A percentile compares a stretch with the other conserved stretches of the same genome.
Evolutionary conservation across 2,329 filamentous ascomycete genomes (phyloP).

Genomic region (Fusarium tricinctum): DNA sequence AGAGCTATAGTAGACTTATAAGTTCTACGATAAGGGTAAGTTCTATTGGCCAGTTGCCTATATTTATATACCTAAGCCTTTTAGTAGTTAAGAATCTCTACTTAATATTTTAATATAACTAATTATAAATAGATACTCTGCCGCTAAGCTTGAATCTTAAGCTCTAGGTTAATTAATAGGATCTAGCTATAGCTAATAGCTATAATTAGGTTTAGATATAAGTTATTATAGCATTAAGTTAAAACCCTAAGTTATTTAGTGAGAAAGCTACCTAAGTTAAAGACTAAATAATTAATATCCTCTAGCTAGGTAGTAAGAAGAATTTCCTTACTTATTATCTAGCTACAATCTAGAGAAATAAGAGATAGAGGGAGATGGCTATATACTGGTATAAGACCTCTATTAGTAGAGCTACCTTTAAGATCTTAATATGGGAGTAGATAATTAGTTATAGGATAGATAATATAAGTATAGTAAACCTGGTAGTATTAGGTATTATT

Average conservation of each 20-base stretch:
- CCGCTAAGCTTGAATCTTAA: constrained; percentile 24
- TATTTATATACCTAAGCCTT: not conserved
- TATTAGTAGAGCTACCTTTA: not conserved
- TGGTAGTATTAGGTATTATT: not conserved
- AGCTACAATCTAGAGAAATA: constrained; percentile 7
- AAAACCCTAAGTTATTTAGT: constrained; percentile 8
- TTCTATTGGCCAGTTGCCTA: not conserved
- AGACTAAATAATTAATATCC: constrained; percentile 3
- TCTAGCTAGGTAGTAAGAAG: not conserved
- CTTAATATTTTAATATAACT: not conserved
- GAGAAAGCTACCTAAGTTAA: constrained; percentile 8
- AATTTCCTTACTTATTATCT: constrained; percentile 2
- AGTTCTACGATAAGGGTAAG: constrained; percentile 34
- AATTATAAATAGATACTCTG: constrained; percentile 12
- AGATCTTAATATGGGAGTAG: not conserved
- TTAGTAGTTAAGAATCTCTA: not conserved
- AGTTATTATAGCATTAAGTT: constrained; percentile 1
- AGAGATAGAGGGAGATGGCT: constrained; percentile 9
- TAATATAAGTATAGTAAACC: not conserved
- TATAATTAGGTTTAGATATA: constrained; percentile 36
- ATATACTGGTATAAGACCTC: not conserved
- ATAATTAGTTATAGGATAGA: not conserved
- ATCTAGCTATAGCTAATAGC: constrained; percentile 22
- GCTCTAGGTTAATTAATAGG: constrained; percentile 23
- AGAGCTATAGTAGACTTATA: constrained; percentile 32